Conservation (phyloP, 2,329 filamentous ascomycete genomes). For the Microdochium paspali region DNA sequence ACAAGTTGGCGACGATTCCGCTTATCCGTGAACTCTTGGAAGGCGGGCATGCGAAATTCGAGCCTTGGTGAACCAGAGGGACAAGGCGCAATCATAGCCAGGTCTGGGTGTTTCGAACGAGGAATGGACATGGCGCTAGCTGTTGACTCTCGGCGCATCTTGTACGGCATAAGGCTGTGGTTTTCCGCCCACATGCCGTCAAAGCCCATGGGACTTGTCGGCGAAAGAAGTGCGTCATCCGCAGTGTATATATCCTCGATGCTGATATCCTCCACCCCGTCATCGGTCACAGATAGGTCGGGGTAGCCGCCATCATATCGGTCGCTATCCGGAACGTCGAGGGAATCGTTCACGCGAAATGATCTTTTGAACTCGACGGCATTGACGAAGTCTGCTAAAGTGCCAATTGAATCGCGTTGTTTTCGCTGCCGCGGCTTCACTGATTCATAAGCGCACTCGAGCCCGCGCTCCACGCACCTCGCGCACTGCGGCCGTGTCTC, state of each 20-base stretch:
- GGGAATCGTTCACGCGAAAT: conserved; percentile 11
- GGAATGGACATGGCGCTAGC: conserved; percentile 8
- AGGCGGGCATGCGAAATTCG: conserved; percentile 42
- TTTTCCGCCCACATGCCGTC: neutral
- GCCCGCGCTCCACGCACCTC: conserved; percentile 37
- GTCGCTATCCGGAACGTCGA: conserved; percentile 7
- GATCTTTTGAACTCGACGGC: conserved; percentile 3
- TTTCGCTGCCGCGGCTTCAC: conserved; percentile 31
- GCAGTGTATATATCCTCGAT: conserved; percentile 7
- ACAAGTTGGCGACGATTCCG: conserved; percentile 45
- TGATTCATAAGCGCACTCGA: conserved; percentile 40
- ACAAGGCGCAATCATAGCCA: conserved; percentile 30
- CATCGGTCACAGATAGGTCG: neutral
- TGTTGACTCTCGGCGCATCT: conserved; percentile 11
- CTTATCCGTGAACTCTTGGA: conserved; percentile 46
- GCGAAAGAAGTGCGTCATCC: conserved; percentile 1
- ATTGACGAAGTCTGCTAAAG: conserved; percentile 6
- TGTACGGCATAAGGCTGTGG: conserved; percentile 6
- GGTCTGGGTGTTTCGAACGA: conserved; percentile 21
- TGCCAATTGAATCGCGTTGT: conserved; percentile 22
- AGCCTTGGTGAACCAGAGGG: conserved; percentile 30
- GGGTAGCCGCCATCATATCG: conserved; percentile 9
- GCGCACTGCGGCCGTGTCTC: conserved; percentile 40
- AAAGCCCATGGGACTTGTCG: neutral
- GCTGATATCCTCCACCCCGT: conserved; percentile 5